Evolutionary conservation across 2,329 filamentous ascomycete species (phyloP), one percentile per base, ranked within the genome.

Genomic region (Pyricularia grisea): DNA sequence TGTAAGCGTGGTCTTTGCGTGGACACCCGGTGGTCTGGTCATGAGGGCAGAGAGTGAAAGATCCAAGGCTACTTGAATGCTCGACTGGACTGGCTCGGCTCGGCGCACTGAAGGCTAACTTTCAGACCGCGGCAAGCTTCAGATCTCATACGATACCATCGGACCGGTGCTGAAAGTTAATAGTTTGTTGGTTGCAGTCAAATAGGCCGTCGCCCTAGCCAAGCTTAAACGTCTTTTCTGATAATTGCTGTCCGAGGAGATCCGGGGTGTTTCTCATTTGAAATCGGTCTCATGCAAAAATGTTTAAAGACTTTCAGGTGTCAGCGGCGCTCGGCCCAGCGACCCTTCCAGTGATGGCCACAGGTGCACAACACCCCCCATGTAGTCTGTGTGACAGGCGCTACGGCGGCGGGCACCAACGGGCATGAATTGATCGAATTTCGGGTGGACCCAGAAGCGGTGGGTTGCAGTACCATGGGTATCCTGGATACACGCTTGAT

Each of bases 1-100:
- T 50, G 68, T 70, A 58, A 36, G 36, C 33, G 71, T 73, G 70
- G 70, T 73, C 66, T 10, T 28, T 28, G 9, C 14, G 23, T 23
- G 27, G 60, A 23, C 14, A 7, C 17, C 17, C 25, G 60, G 17
- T n/a, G 42, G 60, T 63, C 60, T 63, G 60, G 23, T 63, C 60
- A 63, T 63, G 60, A 28, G 60, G 60, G 25, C n/a, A 28, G 23
- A 17, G 60, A 63, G 25, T 10, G 60, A 63, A 4, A 30, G 14
- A 63, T 70, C 72, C 27, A 70, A 68, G 60, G 14, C 25, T 63
- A 28, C 42, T 50, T 63, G 60, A 28, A 28, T 28, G 60, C 12
- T 23, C 14, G 27, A 28, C 60, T 28, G 27, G 27, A 14, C 60
- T 63, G 27, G 60, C 25, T 28, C 60, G 27, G 17, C 60, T 27